Percentiles rank a stretch among this genome's conserved stretches.
These are phyloP conservation scores for Talaromyces thailandensis DNA, from an alignment of 495 filamentous ascomycete genomes.

Conservation along the genomic window DNA sequence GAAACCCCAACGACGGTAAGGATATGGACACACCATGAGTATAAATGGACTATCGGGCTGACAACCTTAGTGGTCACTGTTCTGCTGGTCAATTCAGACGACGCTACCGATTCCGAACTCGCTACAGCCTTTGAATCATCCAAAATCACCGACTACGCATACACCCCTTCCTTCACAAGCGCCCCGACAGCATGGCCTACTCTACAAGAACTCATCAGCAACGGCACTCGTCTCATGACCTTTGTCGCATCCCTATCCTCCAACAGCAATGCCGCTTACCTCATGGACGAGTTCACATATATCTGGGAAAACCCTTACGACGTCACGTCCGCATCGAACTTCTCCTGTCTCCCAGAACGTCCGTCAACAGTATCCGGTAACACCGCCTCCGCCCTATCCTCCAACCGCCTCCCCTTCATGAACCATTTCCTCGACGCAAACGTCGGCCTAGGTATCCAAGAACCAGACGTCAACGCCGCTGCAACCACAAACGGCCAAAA, in stretches of 20 bases:
- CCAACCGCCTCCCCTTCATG: conserved; percentile 48
- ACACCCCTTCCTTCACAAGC: conserved; percentile 37
- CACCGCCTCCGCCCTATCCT: conserved; percentile 33
- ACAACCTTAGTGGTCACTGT: conserved; percentile 55
- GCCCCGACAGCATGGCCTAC: conserved; percentile 56
- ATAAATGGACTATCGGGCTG: not conserved
- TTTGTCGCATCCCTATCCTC: conserved; percentile 49
- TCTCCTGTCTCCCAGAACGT: conserved; percentile 57
- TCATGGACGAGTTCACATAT: conserved; percentile 65
- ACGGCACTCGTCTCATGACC: conserved; percentile 54
- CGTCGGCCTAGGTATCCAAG: conserved; percentile 40
- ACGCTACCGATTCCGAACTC: conserved; percentile 43
- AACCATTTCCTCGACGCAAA: conserved; percentile 64
- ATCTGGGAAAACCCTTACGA: conserved; percentile 75
- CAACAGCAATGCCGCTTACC: conserved; percentile 47
- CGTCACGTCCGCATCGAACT: conserved; percentile 51
- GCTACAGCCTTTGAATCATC: conserved; percentile 46
- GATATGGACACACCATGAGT: conserved; percentile 9
- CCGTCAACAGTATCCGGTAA: conserved; percentile 36
- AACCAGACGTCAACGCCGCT: conserved; percentile 52
- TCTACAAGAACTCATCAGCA: conserved; percentile 53
- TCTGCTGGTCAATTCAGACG: conserved; percentile 64
- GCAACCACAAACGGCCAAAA: conserved; percentile 48
- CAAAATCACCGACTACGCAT: conserved; percentile 54
- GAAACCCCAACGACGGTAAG: conserved; percentile 54